Percentiles rank a stretch among this genome's conserved stretches.
Conservation (phyloP, 768 basidiomycete genomes). For the Pleurotus pulmonarius region DNA sequence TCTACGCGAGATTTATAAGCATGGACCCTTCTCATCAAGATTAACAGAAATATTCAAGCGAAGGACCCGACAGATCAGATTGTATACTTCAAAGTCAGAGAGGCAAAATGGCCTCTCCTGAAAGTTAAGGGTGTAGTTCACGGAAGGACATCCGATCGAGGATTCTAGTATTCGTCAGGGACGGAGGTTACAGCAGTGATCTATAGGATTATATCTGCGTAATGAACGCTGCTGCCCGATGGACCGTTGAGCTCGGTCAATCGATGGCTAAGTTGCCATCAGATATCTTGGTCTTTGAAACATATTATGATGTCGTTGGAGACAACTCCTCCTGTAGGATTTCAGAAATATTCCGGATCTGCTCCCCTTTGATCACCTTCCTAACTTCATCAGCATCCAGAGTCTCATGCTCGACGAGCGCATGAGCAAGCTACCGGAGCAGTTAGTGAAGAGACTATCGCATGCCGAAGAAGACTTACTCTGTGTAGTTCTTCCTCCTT, state of each 20-base stretch:
- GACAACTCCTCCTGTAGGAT: constrained; percentile 56
- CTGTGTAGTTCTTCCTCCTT: constrained; percentile 74
- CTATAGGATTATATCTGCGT: background rate
- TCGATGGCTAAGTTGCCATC: too few species aligned
- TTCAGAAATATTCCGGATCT: constrained; percentile 67
- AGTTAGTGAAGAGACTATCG: constrained; percentile 9
- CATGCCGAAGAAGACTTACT: constrained; percentile 33
- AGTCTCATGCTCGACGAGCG: constrained; percentile 94
- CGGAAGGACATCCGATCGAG: constrained; percentile 6
- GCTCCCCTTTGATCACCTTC: constrained; percentile 81
- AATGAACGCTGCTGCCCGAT: background rate
- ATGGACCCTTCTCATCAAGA: constrained; percentile 7
- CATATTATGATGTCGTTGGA: constrained; percentile 18
- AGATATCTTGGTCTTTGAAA: background rate
- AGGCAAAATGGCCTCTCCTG: constrained; percentile 1
- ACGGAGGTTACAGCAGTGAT: background rate
- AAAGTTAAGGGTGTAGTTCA: background rate
- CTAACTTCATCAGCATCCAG: constrained; percentile 82
- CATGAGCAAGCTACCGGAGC: constrained; percentile 69
- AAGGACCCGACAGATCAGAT: constrained; percentile 1
- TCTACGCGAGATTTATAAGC: too few species aligned
- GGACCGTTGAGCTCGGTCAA: too few species aligned
- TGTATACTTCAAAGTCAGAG: constrained; percentile 1
- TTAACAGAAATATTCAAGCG: background rate
- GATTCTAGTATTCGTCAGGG: constrained; percentile 1